Evolutionary conservation across 495 filamentous ascomycete genomes (phyloP), one percentile per base, ranked within the genome.

Genomic region (Aspergillus biplanus): DNA sequence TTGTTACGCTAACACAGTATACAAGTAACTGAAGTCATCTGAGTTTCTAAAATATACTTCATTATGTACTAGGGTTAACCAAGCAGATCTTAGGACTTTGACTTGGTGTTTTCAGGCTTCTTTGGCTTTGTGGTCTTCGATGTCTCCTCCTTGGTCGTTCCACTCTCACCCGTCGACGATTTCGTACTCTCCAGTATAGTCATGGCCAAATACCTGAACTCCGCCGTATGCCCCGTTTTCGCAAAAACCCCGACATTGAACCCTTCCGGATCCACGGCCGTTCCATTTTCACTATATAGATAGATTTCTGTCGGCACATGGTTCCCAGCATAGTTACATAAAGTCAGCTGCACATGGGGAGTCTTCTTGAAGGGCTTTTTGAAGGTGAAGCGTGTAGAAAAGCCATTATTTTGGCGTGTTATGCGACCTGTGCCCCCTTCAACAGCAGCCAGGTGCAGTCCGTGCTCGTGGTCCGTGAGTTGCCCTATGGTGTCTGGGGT

Each of bases 291-390:
- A 18, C 46, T 49, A 3, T 15, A 49, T 5, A 49, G 18, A 18
- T 49, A 49, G 18, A 49, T 49, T 3, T 49, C 46, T 16, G 46
- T 49, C 13, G 46, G 46, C 3, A 49, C 46, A 49, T 49, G 46
- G 46, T 1, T 49, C 46, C 46, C 4, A 7, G 46, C 46, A 49
- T 49, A 49, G 44, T 49, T 49, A 18, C 46, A 49, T 16, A 49
- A 16, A 5, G 46, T 49, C 46, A 49, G 46, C 46, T 49, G 46
- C 46, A 49, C 46, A 18, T 49, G 46, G 13, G 46, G 46, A 5
- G 46, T 49, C 46, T 49, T 49, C 46, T 49, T 49, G 46, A 49
- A 49, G 8, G 46, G 46, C 46, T 49, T 49, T 16, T 49, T 49
- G 46, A 49, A 49, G 46, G 46, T 49, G 46, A 18, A 49, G 46